Percentiles rank a stretch among this genome's conserved stretches.
Evolutionary conservation across 2,329 filamentous ascomycete genomes (phyloP).

Genomic region (Davidsoniella neocaledoniae): DNA sequence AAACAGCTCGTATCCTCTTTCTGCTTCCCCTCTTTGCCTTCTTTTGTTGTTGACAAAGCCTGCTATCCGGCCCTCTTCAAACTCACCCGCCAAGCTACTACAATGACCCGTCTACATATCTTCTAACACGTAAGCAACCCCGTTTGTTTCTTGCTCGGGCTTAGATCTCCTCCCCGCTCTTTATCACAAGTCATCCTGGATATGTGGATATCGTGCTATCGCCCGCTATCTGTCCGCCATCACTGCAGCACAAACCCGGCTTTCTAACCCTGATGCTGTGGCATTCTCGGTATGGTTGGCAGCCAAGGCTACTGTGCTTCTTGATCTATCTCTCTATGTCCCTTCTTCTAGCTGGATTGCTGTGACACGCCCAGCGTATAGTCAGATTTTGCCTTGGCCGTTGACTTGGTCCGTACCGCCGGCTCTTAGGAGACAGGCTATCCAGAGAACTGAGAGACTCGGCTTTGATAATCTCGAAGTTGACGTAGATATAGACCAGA

Average conservation of each 20-base stretch:
- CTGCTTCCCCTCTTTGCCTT: background rate
- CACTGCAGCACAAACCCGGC: slow-evolving; percentile 22
- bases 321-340: slow-evolving; percentile 80
- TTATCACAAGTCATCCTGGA: slow-evolving; percentile 33
- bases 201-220: slow-evolving; percentile 45
- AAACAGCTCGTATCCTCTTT: no score
- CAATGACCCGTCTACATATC: no score
- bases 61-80: no score
- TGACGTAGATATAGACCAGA: slow-evolving; percentile 25
- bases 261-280: slow-evolving; percentile 29
- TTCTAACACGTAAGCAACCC: background rate
- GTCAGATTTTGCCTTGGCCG: slow-evolving; percentile 64
- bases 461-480: slow-evolving; percentile 52
- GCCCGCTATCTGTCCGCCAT: slow-evolving; percentile 32
- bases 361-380: slow-evolving; percentile 66
- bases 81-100: no score
- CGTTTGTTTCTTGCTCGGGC: slow-evolving; percentile 11
- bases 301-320: slow-evolving; percentile 55
- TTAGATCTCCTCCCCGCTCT: slow-evolving; percentile 40
- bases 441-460: slow-evolving; percentile 51
- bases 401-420: slow-evolving; percentile 76
- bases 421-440: slow-evolving; percentile 51
- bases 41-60: background rate
- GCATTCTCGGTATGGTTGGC: slow-evolving; percentile 54
- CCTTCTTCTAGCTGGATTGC: slow-evolving; percentile 74